These are phyloP conservation scores for Eutypella sp. DNA, from an alignment of 2,329 filamentous ascomycete species.

Conservation along the genomic window DNA sequence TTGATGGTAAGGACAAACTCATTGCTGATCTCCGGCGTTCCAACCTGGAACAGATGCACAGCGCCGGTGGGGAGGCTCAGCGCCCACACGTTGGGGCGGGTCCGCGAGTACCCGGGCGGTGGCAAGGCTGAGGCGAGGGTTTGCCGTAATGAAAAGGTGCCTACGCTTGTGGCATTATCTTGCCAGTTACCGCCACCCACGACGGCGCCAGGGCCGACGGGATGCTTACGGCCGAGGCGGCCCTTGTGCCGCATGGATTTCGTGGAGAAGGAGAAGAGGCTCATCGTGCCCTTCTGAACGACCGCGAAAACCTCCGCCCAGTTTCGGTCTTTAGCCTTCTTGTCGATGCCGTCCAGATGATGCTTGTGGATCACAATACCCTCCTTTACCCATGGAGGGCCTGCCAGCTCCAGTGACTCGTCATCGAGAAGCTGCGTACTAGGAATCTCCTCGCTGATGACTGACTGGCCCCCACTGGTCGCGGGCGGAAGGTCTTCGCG, in stretches of 20 bases:
- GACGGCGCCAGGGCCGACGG: slow-evolving; percentile 47
- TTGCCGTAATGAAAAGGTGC: slow-evolving; percentile 82
- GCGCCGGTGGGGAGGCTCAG: slow-evolving; percentile 87
- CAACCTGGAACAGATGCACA: slow-evolving; percentile 96
- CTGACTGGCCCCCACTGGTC: slow-evolving; percentile 41
- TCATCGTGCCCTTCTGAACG: slow-evolving; percentile 89
- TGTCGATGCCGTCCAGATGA: slow-evolving; percentile 84
- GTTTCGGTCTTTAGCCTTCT: slow-evolving; percentile 87
- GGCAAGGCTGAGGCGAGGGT: slow-evolving; percentile 88
- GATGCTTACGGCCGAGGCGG: slow-evolving; percentile 42
- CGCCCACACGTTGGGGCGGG: slow-evolving; percentile 88
- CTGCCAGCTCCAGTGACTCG: slow-evolving; percentile 83
- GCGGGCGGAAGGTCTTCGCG: slow-evolving; percentile 70
- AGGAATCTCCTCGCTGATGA: slow-evolving; percentile 56
- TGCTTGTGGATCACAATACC: slow-evolving; percentile 95
- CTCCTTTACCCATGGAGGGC: slow-evolving; percentile 98
- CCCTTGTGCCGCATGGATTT: slow-evolving; percentile 69
- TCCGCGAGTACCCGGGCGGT: slow-evolving; percentile 86
- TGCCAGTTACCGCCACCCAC: slow-evolving; percentile 98
- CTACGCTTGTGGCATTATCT: slow-evolving; percentile 87
- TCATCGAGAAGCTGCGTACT: slow-evolving; percentile 74
- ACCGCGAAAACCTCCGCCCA: slow-evolving; percentile 97
- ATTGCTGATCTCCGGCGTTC: slow-evolving; percentile 87
- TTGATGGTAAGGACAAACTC: slow-evolving; percentile 95
- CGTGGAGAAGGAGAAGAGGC: slow-evolving; percentile 88